Percentiles rank a stretch among this genome's conserved stretches.
These are phyloP conservation scores for Betula pendula DNA, from an alignment of 306 rosid species.

Conservation along the genomic window DNA sequence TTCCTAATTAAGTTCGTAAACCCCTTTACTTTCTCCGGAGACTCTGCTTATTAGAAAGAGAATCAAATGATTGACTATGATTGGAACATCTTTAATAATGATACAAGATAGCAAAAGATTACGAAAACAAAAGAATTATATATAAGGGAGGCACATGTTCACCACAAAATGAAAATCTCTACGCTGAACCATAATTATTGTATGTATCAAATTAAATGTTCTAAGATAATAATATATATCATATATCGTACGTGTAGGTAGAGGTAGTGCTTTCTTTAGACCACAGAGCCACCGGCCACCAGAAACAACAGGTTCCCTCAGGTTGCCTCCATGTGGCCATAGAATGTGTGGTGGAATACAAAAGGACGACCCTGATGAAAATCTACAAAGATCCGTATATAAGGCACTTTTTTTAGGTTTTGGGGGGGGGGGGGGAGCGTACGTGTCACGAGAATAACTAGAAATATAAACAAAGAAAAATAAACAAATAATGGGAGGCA, in stretches of 20 bases:
- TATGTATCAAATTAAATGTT: slow-evolving; percentile 7
- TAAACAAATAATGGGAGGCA: slow-evolving; percentile 19
- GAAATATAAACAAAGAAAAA: slow-evolving; percentile 8
- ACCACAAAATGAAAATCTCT: slow-evolving; percentile 6
- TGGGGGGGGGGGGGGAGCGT: not conserved
- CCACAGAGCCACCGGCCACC: slow-evolving; percentile 29
- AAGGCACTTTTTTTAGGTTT: not conserved
- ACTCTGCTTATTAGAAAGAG: slow-evolving; percentile 31
- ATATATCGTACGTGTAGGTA: slow-evolving; percentile 5
- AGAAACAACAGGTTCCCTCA: slow-evolving; percentile 5
- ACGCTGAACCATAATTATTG: slow-evolving; percentile 25
- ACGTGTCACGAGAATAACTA: slow-evolving; percentile 41
- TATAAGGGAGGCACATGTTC: slow-evolving; percentile 17
- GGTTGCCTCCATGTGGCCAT: slow-evolving; percentile 15
- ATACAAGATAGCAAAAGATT: slow-evolving; percentile 12
- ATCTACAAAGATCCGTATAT: slow-evolving; percentile 18
- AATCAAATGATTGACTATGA: slow-evolving; percentile 52
- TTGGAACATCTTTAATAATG: slow-evolving; percentile 38
- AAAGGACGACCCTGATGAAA: slow-evolving; percentile 23
- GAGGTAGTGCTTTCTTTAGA: slow-evolving; percentile 32
- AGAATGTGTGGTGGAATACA: slow-evolving; percentile 33
- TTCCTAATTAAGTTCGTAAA: slow-evolving; percentile 26
- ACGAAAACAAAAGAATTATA: slow-evolving; percentile 11
- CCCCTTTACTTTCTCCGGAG: slow-evolving; percentile 30
- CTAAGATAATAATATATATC: slow-evolving; percentile 4